Conservation (phyloP, 176 grass and related monocot genomes). For the bread wheat (Triticum aestivum) region IWGSC_CS_RefSeq_v2.1 NC_057801.1:747296436-747296935, state of each 20-base stretch:
- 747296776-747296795: constrained; percentile 82
- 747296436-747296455: constrained; percentile 76
- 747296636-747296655: background rate
- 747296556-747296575: constrained; percentile 90
- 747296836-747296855: constrained; percentile 76
- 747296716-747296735: constrained; percentile 55
- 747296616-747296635: constrained; percentile 71
- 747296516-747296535: background rate
- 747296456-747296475: constrained; percentile 94
- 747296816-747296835: constrained; percentile 80
- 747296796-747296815: constrained; percentile 73
- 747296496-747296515: background rate
- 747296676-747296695: background rate
- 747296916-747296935: background rate
- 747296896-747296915: background rate
- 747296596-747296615: constrained; percentile 75
- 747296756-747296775: constrained; percentile 99
- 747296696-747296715: background rate
- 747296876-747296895: background rate
- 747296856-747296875: background rate
- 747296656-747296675: background rate
- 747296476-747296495: background rate
- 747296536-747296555: constrained; percentile 45
- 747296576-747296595: constrained; percentile 71
- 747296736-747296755: constrained; percentile 97